Base-by-base conservation (phyloP, 805 yeast species). In the Henningerozyma blattae region DNA sequence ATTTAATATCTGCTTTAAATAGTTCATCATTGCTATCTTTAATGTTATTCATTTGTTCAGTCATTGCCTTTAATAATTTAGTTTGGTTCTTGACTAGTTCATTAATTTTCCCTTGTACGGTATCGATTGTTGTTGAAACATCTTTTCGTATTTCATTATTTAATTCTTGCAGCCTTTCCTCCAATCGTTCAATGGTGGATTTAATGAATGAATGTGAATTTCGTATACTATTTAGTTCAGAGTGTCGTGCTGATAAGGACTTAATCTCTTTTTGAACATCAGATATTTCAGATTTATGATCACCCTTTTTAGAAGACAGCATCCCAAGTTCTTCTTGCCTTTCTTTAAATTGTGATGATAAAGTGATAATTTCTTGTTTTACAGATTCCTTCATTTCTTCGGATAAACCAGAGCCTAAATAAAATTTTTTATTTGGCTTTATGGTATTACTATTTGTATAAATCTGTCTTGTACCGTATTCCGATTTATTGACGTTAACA, bases 381-480 rank as follows among this genome's bases (percentile, higher is more conserved):
- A 53, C 43, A 14, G 36, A 31, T 4, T 18, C 16, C 32, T 43
- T 48, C 10, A 38, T 32, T 18, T 55, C 61, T 15, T 46, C 49
- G 15, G 52, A 42, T 30, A 50, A 43, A 15, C 41, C 44, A n/a
- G 44, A 35, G 1, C 40, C 47, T 35, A 43, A 47, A 41, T 48
- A 52, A 31, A 49, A 46, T 18, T 44, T 39, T 8, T 51, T 42
- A 15, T 22, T 30, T 27, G 32, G 20, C 31, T 43, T 39, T 15
- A 45, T 33, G 12, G 34, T 28, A 27, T 43, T 31, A 20, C 41
- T 47, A 8, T 37, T 40, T 3, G 66, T 64, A 49, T 68, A 62
- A 2, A 66, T 57, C 46, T 75, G 82, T 41, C 58, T 64, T 3
- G 61, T 54, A 18, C 93, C 94, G 56, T 79, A 85, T 14, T 51